Base-by-base conservation (phyloP, 441 rosid species). In the Flueggea neowawraea region DNA sequence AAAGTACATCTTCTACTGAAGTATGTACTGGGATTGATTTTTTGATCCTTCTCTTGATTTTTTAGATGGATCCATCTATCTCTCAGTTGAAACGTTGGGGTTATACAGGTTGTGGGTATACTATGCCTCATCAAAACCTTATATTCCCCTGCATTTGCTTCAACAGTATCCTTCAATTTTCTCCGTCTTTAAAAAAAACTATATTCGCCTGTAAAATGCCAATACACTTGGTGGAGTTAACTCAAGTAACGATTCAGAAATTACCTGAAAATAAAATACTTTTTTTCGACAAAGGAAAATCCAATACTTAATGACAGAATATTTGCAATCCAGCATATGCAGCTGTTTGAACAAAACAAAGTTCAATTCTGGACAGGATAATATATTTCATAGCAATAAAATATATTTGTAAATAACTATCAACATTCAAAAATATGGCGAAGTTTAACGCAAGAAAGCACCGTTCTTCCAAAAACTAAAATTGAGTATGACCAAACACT, bases 61-160 rank as follows among this genome's bases (percentile, higher is more conserved):
- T 58, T 33, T n/a, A 31, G 47, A 31, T 28, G 55, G 50, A 43
- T 12, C 32, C 60, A n/a, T 57, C 50, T 15, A 28, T 48, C 41
- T 16, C 17, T 12, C 7, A 10, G 22, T 28, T 61, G 69, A 55
- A 52, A 13, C 52, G 64, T 33, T 5, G 36, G 69, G 75, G 68
- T 72, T 48, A 14, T 10, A 57, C 44, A 36, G 71, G 62, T 57
- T 57, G 60, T 62, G 73, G 70, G 75, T 70, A 75, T 57, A 62
- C 71, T 32, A 6, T 55, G 53, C 72, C 75, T 56, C 72, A 65
- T 68, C 67, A 36, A 71, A 11, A 28, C 65, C 65, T 0, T 47
- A 22, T 22, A 52, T 43, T 43, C 48, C 60, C 63, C 73, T 54
- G 41, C 31, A 41, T 28, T 55, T 60, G 31, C 45, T 52, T 54